These are phyloP conservation scores for Brasenia schreberi DNA, from an alignment of 164 flowering plant genomes.

Conservation along the genomic window DNA sequence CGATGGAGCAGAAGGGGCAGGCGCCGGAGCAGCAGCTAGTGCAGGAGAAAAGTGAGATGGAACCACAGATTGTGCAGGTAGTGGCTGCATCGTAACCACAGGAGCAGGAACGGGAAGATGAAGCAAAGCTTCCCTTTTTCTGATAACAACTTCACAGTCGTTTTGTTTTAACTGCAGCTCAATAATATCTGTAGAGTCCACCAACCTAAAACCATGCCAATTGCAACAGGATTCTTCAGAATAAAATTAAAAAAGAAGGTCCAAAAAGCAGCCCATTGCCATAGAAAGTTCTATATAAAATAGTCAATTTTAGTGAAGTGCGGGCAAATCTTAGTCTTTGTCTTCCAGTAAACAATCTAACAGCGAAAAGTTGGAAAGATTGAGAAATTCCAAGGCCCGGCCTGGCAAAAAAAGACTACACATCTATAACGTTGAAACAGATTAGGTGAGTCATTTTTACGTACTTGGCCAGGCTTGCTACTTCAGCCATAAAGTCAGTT, in stretches of 20 bases:
- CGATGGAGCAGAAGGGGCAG: not conserved
- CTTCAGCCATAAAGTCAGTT: constrained; percentile 50
- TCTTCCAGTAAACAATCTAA: not conserved
- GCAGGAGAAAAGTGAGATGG: constrained; percentile 13
- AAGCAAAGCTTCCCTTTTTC: constrained; percentile 80
- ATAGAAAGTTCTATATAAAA: not conserved
- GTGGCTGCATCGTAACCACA: constrained; percentile 25
- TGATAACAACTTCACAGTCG: constrained; percentile 57
- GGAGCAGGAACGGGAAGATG: constrained; percentile 35
- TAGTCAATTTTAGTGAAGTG: not conserved
- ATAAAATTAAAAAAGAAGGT: constrained; percentile 2
- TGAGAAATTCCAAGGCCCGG: not conserved
- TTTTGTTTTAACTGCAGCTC: constrained; percentile 73
- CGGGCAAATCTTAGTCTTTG: not conserved
- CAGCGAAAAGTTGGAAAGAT: not conserved
- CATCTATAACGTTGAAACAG: not conserved
- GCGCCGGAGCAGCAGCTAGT: constrained; percentile 19
- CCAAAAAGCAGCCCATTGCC: not conserved
- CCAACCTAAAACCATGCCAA: constrained; percentile 38
- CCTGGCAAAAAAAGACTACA: not conserved
- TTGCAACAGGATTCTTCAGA: not conserved
- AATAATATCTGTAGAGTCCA: constrained; percentile 75
- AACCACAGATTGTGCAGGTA: constrained; percentile 8
- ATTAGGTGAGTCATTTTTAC: constrained; percentile 1
- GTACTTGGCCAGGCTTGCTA: constrained; percentile 49